These are phyloP conservation scores for Trichophaea hybrida DNA, from an alignment of 2,329 filamentous ascomycete genomes.

Conservation along the genomic window DNA sequence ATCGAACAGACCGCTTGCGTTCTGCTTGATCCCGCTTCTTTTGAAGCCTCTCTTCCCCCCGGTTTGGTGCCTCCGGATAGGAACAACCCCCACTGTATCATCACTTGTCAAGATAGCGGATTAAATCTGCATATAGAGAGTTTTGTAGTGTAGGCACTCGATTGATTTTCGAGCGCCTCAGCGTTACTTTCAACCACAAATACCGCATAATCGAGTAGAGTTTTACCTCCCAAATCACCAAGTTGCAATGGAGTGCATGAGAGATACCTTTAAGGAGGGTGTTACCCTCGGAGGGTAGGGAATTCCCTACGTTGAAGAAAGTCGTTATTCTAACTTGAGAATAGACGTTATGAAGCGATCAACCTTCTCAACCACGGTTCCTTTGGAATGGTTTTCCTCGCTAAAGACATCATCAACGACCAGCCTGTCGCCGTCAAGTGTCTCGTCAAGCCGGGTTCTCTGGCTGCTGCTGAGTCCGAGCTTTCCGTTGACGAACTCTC, in stretches of 20 bases:
- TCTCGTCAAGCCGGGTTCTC: slow-evolving; percentile 64
- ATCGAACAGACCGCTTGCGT: slow-evolving; percentile 7
- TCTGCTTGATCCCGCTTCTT: slow-evolving; percentile 3
- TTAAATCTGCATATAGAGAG: slow-evolving; percentile 5
- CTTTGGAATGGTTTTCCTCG: slow-evolving; percentile 96
- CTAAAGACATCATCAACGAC: slow-evolving; percentile 61
- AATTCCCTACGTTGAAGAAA: not conserved
- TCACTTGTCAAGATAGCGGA: slow-evolving; percentile 2
- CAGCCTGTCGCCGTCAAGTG: slow-evolving; percentile 91
- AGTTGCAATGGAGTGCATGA: slow-evolving; percentile 64
- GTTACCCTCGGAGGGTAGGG: slow-evolving; percentile 57
- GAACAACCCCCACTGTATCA: slow-evolving; percentile 10
- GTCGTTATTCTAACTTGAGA: not conserved
- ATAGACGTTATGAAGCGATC: slow-evolving; percentile 67
- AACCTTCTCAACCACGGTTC: slow-evolving; percentile 96
- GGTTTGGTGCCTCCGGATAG: slow-evolving; percentile 11
- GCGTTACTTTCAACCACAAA: slow-evolving; percentile 15
- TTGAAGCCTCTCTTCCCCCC: slow-evolving; percentile 2
- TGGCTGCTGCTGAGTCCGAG: slow-evolving; percentile 45
- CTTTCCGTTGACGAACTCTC: slow-evolving; percentile 63
- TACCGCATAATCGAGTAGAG: slow-evolving; percentile 19
- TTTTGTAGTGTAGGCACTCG: slow-evolving; percentile 14
- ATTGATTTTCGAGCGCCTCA: slow-evolving; percentile 22
- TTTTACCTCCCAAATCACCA: slow-evolving; percentile 9
- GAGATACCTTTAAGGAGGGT: slow-evolving; percentile 64